Conservation (phyloP, 2,329 filamentous ascomycete species). For the Aspergillus luchuensis region DNA sequence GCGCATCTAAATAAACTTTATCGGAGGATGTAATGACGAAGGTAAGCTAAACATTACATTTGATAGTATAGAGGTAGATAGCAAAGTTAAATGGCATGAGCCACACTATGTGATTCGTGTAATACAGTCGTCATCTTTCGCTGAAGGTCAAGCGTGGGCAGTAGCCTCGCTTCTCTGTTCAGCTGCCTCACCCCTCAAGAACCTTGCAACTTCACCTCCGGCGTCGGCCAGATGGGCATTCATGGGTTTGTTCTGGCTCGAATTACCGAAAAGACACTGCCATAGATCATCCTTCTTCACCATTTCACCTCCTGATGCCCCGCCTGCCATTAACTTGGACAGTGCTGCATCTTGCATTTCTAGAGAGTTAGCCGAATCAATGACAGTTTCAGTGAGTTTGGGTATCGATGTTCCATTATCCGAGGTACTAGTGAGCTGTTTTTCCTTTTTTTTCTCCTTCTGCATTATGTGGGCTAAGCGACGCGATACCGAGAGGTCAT, state of each 20-base stretch:
- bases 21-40: no score
- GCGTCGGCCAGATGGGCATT: slow-evolving; percentile 25
- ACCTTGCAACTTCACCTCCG: slow-evolving; percentile 51
- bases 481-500: slow-evolving; percentile 78
- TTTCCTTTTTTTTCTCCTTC: slow-evolving; percentile 39
- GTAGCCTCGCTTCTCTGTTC: slow-evolving; percentile 43
- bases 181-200: slow-evolving; percentile 59
- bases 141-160: neutral
- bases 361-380: slow-evolving; percentile 82
- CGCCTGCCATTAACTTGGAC: slow-evolving; percentile 69
- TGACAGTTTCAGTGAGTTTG: slow-evolving; percentile 58
- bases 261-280: slow-evolving; percentile 79
- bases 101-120: neutral
- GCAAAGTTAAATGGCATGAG: neutral
- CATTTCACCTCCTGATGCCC: slow-evolving; percentile 73
- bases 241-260: slow-evolving; percentile 30
- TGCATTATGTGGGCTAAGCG: slow-evolving; percentile 74
- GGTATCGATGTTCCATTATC: slow-evolving; percentile 14
- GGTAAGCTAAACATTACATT: no score
- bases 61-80: neutral
- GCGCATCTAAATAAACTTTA: no score
- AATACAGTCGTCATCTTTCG: neutral
- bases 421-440: neutral
- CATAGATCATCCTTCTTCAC: slow-evolving; percentile 79
- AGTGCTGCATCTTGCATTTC: slow-evolving; percentile 76